Base-by-base conservation (phyloP, 2,329 filamentous ascomycete species). In the Aurifilum marmelostoma region DNA sequence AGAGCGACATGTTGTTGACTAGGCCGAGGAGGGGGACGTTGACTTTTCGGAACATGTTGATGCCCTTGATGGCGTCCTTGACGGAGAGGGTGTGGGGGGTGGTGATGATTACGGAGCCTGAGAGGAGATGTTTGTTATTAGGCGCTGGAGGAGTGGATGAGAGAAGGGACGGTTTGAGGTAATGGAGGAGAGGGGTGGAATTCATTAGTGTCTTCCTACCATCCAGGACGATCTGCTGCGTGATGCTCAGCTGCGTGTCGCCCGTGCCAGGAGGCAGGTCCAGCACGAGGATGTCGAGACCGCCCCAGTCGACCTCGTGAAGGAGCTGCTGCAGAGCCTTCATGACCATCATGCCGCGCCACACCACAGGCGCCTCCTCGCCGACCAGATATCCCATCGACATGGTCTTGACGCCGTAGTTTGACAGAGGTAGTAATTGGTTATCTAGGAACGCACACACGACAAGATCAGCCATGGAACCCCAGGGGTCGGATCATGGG, bases 361-460 rank as follows among this genome's bases (percentile, higher is more conserved):
- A 99, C 41, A 96, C 94, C 21, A 99, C 91, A 0, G 94, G 93
- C 6, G 92, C 91, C 14, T 89, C 86, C 73, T 93, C 90, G 27
- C 88, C 88, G 1, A 97, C 89, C 0, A 99, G 86, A 73, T 97
- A 98, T 63, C 96, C 96, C 92, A 99, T 98, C 0, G 94, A 97
- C 96, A 99, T 99, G 67, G 94, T 97, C 80, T 97, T 97, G 68
- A 99, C 87, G 54, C 96, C 96, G 82, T 98, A 98, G 77, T 97
- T 97, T 29, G 92, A 94, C 32, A 99, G 82, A 0, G 96, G 96
- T 1, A 98, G 76, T 3, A 99, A 86, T 75, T 94, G 90, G 75
- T 94, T 94, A 74, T 91, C 88, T 92, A 34, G 71, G 37, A 11
- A 16, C 8, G 6, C 12, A 56, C 11, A 56, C 12, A n/a, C 52